Conservation (phyloP, 1,284 basidiomycete genomes). For the Peniophora sp. region DNA sequence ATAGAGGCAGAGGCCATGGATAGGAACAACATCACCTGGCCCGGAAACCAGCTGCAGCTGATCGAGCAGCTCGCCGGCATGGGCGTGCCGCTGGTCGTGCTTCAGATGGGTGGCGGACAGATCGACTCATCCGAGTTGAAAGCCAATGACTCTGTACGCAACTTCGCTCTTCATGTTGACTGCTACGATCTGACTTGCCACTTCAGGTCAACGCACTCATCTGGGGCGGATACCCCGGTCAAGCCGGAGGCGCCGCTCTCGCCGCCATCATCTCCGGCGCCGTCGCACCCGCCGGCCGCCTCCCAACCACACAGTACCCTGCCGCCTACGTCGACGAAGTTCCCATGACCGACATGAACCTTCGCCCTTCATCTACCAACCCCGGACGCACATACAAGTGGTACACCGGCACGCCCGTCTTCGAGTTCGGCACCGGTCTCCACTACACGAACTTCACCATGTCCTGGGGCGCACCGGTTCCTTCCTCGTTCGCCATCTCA, state of each 20-base stretch:
- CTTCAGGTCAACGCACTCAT: slow-evolving; percentile 42
- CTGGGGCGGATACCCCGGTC: slow-evolving; percentile 50
- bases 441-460: slow-evolving; percentile 45
- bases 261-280: slow-evolving; percentile 44
- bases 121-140: slow-evolving; percentile 41
- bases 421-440: slow-evolving; percentile 43
- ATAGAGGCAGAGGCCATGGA: slow-evolving; percentile 46
- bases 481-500: slow-evolving; percentile 31
- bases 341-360: slow-evolving; percentile 49
- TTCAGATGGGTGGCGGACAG: slow-evolving; percentile 52
- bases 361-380: slow-evolving; percentile 37
- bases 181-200: background rate
- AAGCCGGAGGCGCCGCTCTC: slow-evolving; percentile 43
- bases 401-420: slow-evolving; percentile 42
- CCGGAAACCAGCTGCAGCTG: slow-evolving; percentile 45
- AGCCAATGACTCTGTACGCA: slow-evolving; percentile 28
- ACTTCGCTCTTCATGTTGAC: slow-evolving; percentile 11
- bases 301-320: slow-evolving; percentile 46
- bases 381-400: slow-evolving; percentile 54
- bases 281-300: slow-evolving; percentile 43
- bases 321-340: slow-evolving; percentile 39
- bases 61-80: slow-evolving; percentile 33
- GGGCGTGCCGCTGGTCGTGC: slow-evolving; percentile 42
- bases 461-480: slow-evolving; percentile 25
- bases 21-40: slow-evolving; percentile 44